These are phyloP conservation scores for Verbena officinalis DNA, from an alignment of 257 asterid species.

Conservation along the genomic window DNA sequence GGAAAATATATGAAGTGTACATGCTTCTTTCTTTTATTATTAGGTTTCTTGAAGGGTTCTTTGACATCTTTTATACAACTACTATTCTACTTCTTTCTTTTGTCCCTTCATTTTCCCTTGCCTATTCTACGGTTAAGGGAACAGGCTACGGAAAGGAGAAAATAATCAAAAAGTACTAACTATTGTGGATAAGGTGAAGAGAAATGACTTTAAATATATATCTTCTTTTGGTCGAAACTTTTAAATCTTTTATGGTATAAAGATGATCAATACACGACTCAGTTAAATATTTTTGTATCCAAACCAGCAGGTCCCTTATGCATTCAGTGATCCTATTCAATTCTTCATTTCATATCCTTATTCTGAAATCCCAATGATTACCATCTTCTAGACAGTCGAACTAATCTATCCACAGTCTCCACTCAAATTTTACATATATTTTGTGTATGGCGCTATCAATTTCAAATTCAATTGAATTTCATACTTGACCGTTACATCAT, in stretches of 20 bases:
- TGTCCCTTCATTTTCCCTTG: not conserved
- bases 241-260: too few relatives aligned
- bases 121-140: too few relatives aligned
- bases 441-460: not conserved
- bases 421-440: not conserved
- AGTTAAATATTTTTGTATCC: too few relatives aligned
- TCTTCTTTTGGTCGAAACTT: too few relatives aligned
- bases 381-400: not conserved
- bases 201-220: too few relatives aligned
- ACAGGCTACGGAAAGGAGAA: too few relatives aligned
- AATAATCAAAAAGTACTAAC: too few relatives aligned
- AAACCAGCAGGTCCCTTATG: not conserved
- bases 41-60: not conserved
- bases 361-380: constrained; percentile 3
- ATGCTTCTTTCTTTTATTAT: not conserved
- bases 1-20: not conserved
- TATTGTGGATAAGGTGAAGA: too few relatives aligned
- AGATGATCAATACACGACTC: too few relatives aligned
- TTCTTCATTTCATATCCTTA: not conserved
- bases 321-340: not conserved
- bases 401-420: constrained; percentile 15
- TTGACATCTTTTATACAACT: too few relatives aligned
- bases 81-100: too few relatives aligned
- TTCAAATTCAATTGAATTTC: not conserved
- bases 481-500: not conserved